Percentiles rank a stretch among this genome's conserved stretches.
phyloP scores from a whole-genome alignment of 257 asterid genomes.

The Solanum tacnaense region DNA sequence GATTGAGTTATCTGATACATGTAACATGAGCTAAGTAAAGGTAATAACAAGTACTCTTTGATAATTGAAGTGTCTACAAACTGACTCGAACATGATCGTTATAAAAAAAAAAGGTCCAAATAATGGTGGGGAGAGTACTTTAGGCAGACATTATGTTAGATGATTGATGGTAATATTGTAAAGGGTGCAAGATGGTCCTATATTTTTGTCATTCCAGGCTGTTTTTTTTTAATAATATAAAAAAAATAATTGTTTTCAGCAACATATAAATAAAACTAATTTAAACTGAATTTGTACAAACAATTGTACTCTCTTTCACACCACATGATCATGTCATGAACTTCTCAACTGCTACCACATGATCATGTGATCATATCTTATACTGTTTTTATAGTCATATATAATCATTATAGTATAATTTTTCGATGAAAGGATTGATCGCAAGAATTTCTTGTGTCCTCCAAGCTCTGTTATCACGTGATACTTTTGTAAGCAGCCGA shows the following conservation, averaged over 20 bases:
- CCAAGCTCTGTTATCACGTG: neutral
- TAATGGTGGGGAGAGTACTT: neutral
- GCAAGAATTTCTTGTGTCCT: neutral
- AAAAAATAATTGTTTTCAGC: neutral
- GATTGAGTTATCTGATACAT: neutral
- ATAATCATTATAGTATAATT: neutral
- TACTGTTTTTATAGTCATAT: neutral
- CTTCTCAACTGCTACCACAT: neutral
- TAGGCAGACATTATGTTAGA: neutral
- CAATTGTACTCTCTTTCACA: neutral
- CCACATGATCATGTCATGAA: neutral
- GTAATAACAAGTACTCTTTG: neutral
- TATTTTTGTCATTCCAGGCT: neutral
- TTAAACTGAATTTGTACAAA: neutral
- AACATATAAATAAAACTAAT: neutral
- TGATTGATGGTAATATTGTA: neutral
- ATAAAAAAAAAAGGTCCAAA: neutral
- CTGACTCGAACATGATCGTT: neutral
- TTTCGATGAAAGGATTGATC: neutral
- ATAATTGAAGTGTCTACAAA: neutral
- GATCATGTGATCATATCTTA: neutral
- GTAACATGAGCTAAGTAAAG: neutral
- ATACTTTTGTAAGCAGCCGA: too few relatives aligned
- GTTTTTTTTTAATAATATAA: neutral
- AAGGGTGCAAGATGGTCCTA: neutral